Evolutionary conservation across 352 stramenopile species (phyloP).

Genomic region (Phytophthora syringae): DNA sequence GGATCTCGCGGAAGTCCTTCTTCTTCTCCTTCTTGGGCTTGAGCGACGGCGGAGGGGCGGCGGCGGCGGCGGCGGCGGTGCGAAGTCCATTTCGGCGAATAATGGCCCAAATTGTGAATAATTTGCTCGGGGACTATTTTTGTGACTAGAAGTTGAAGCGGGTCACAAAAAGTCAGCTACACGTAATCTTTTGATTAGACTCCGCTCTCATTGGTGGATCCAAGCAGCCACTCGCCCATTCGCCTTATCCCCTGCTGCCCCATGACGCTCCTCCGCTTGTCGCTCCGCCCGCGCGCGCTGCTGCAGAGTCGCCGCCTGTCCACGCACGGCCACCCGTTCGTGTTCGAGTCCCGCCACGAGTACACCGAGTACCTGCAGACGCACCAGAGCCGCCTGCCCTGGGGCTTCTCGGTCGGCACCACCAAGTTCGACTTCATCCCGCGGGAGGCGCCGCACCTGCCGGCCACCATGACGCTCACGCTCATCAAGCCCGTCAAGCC

Average conservation of each 20-base stretch:
- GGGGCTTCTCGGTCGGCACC: constrained; percentile 87
- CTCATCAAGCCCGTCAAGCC: constrained; percentile 88
- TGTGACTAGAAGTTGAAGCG: too few species aligned
- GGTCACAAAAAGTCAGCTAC: too few species aligned
- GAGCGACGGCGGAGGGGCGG: constrained; percentile 31
- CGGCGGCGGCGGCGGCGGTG: constrained; percentile 42
- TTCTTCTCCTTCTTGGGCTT: constrained; percentile 47
- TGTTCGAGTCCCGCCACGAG: constrained; percentile 84
- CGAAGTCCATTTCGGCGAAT: too few species aligned
- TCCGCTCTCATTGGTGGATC: background rate
- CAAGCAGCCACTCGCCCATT: too few species aligned
- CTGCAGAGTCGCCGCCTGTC: constrained; percentile 45
- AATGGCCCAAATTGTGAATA: too few species aligned
- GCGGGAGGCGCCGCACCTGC: constrained; percentile 78
- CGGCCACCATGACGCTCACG: constrained; percentile 88
- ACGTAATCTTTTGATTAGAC: constrained; percentile 12
- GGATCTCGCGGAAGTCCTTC: constrained; percentile 74
- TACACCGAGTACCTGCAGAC: constrained; percentile 79
- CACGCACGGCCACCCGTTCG: constrained; percentile 63
- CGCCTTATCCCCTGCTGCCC: background rate
- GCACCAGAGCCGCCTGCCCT: constrained; percentile 84
- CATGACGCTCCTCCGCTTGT: constrained; percentile 41
- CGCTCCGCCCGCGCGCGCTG: constrained; percentile 25
- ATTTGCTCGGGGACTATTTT: too few species aligned
- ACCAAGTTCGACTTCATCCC: constrained; percentile 87